These are phyloP conservation scores for Collybia nuda DNA, from an alignment of 768 basidiomycete genomes.

Conservation along the genomic window DNA sequence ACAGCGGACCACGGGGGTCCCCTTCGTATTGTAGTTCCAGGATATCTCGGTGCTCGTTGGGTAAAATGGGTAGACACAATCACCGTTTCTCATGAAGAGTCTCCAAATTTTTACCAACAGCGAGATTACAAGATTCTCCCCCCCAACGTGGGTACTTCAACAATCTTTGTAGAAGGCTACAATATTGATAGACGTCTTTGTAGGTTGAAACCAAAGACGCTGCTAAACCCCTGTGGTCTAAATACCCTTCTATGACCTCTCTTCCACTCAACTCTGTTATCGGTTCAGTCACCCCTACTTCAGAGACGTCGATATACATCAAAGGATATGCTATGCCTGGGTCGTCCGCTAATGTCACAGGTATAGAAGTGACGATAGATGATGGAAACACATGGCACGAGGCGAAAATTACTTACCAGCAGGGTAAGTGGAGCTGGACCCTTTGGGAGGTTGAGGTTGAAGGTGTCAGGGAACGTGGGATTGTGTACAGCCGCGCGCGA, in stretches of 20 bases:
- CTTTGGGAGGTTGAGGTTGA: slow-evolving; percentile 59
- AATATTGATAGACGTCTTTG: slow-evolving; percentile 6
- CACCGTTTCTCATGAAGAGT: slow-evolving; percentile 51
- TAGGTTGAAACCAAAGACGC: slow-evolving; percentile 47
- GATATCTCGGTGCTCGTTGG: slow-evolving; percentile 69
- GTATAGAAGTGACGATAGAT: slow-evolving; percentile 53
- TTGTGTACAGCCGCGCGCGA: slow-evolving; percentile 49
- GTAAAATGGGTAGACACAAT: slow-evolving; percentile 76
- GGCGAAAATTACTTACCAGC: slow-evolving; percentile 55
- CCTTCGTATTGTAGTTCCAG: slow-evolving; percentile 66
- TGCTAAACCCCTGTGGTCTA: slow-evolving; percentile 47
- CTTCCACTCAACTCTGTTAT: slow-evolving; percentile 66
- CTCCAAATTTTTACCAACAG: slow-evolving; percentile 71
- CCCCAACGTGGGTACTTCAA: slow-evolving; percentile 34
- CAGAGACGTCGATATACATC: slow-evolving; percentile 34
- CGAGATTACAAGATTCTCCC: slow-evolving; percentile 69
- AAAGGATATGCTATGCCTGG: slow-evolving; percentile 62
- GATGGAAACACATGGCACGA: slow-evolving; percentile 49
- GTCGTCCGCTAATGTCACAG: slow-evolving; percentile 38
- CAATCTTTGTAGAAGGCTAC: slow-evolving; percentile 3
- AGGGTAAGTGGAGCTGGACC: slow-evolving; percentile 74
- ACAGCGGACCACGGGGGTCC: slow-evolving; percentile 65
- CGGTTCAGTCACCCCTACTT: slow-evolving; percentile 34
- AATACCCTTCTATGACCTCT: slow-evolving; percentile 56
- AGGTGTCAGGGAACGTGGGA: slow-evolving; percentile 29